Base-by-base conservation (phyloP, 805 yeast genomes). In the Starmerella bacillaris region DNA sequence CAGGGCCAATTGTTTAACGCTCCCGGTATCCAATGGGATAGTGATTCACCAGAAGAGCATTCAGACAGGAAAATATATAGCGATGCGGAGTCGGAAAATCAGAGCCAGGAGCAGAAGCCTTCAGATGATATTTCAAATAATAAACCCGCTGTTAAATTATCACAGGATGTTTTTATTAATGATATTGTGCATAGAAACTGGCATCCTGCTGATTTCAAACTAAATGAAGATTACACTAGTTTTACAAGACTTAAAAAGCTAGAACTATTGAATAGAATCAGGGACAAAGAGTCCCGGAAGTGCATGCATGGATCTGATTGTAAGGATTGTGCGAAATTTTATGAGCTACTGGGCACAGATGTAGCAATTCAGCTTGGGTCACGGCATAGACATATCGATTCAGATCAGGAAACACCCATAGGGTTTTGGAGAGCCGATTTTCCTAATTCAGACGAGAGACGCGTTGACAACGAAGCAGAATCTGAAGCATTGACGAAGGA, bases 401-500 rank as follows among this genome's bases (percentile, higher is more conserved):
- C 33, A 6, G 19, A 24, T 9, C 46, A 42, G 30, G 35, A 41
- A 4, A 37, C 46, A 14, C 46, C 45, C 5, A 39, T 35, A 2
- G 46, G 46, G 5, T 42, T 30, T 29, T 42, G 46, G 46, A 21
- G 35, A 5, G 32, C 37, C 4, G 44, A 40, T n/a, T 41, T 37
- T 27, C 39, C 43, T 9, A 28, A 20, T 4, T 37, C 45, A 5
- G 27, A 27, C 18, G 40, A 36, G 14, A 19, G 27, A 4, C 17
- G 20, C 6, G 31, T 18, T 4, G 38, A 34, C 19, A 16, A 9
- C 3, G 37, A 26, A 18, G 36, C 30, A 7, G 18, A 29, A 24
- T 18, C 27, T 6, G 34, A 19, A 12, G 16, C 19, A 30, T n/a
- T n/a, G n/a, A 9, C 15, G 2, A 21, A 19, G 5, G 40, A 41